Conservation (phyloP, 805 yeast genomes). For the Saturnispora galanensis region DNA sequence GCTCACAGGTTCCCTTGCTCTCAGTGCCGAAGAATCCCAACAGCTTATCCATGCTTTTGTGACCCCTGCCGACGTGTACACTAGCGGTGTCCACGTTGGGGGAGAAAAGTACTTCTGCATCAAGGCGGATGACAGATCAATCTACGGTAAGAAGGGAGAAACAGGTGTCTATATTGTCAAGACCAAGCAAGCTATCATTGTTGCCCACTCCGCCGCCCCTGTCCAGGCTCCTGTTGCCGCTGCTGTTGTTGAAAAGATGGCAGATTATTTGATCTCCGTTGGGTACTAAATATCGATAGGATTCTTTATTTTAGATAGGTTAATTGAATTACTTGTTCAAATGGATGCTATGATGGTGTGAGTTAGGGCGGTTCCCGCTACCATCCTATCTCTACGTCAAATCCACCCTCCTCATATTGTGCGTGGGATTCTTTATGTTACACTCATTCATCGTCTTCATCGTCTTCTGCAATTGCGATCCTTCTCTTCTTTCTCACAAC, state of each 20-base stretch:
- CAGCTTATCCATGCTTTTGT: constrained; percentile 72
- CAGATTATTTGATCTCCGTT: constrained; percentile 84
- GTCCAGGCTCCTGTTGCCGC: constrained; percentile 94
- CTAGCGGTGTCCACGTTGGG: constrained; percentile 76
- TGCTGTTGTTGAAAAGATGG: constrained; percentile 87
- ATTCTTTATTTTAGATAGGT: no score
- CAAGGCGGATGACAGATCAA: constrained; percentile 84
- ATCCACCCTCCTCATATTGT: no score
- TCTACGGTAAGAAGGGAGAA: constrained; percentile 85
- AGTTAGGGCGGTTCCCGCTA: no score
- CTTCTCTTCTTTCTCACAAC: constrained; percentile 35
- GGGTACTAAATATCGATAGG: constrained; percentile 43
- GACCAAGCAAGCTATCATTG: constrained; percentile 83
- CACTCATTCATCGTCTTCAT: constrained; percentile 38
- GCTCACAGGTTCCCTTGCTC: constrained; percentile 53
- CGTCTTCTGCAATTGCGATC: constrained; percentile 31
- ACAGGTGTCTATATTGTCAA: constrained; percentile 86
- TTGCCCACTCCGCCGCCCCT: constrained; percentile 91
- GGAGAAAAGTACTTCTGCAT: constrained; percentile 82
- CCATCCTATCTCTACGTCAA: no score
- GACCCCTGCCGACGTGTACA: constrained; percentile 70
- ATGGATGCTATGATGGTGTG: no score
- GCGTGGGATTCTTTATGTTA: no score
- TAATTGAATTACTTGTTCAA: no score
- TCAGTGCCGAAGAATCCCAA: constrained; percentile 60